Evolutionary conservation across 805 yeast genomes (phyloP).

Genomic region (Maudiozyma pseudohumilis): DNA sequence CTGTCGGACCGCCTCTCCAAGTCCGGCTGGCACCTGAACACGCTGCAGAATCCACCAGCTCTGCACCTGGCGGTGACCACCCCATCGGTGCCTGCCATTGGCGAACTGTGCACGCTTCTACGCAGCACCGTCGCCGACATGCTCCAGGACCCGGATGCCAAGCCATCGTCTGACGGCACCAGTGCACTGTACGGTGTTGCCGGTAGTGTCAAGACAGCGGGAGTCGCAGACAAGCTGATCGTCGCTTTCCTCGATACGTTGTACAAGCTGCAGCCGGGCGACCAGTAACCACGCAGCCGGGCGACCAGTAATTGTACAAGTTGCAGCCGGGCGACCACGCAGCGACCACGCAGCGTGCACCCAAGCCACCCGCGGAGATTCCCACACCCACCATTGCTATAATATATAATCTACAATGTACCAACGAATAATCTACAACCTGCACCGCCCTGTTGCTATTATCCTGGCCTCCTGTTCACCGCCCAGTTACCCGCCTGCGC

Average conservation of each 20-base stretch:
- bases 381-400: too few relatives aligned
- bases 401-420: too few relatives aligned
- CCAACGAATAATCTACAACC: too few relatives aligned
- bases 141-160: constrained; percentile 21
- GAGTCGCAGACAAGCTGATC: constrained; percentile 72
- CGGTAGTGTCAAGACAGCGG: constrained; percentile 74
- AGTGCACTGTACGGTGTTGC: constrained; percentile 95
- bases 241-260: constrained; percentile 74
- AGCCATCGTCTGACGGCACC: constrained; percentile 45
- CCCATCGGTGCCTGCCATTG: constrained; percentile 52
- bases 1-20: constrained; percentile 60
- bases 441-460: too few relatives aligned
- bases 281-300: too few relatives aligned
- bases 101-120: constrained; percentile 47
- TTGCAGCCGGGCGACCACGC: constrained; percentile 25
- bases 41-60: constrained; percentile 85
- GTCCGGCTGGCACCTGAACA: constrained; percentile 71
- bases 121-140: constrained; percentile 36
- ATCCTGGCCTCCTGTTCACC: too few relatives aligned
- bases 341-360: too few relatives aligned
- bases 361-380: too few relatives aligned
- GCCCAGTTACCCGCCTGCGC: too few relatives aligned
- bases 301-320: too few relatives aligned
- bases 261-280: constrained; percentile 44
- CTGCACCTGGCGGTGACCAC: constrained; percentile 82